These are phyloP conservation scores for Lasiodiplodia theobromae DNA, from an alignment of 2,329 filamentous ascomycete genomes.

Conservation along the genomic window DNA sequence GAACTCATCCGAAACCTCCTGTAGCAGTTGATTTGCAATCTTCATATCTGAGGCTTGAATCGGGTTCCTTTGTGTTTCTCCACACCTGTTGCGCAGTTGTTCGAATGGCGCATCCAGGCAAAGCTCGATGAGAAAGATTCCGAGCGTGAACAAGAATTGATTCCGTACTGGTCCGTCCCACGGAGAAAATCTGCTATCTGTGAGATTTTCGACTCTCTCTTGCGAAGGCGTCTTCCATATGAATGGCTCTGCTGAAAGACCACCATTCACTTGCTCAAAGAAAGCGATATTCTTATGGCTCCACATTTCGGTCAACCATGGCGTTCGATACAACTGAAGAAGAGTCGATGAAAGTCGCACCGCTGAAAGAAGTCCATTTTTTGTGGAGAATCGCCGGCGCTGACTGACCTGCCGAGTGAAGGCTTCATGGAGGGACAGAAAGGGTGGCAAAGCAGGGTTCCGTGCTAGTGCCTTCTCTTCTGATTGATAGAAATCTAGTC, in stretches of 20 bases:
- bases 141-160: neutral
- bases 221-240: neutral
- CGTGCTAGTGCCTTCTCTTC: neutral
- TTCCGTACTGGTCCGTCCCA: neutral
- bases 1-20: neutral
- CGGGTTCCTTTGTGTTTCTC: neutral
- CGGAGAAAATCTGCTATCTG: neutral
- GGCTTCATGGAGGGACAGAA: neutral
- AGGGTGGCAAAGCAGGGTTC: no score
- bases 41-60: neutral
- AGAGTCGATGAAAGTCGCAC: neutral
- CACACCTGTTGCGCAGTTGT: neutral
- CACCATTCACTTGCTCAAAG: neutral
- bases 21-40: neutral
- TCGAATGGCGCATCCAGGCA: neutral
- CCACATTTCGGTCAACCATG: neutral
- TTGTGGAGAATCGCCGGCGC: neutral
- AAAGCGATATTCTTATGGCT: neutral
- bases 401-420: neutral
- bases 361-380: neutral
- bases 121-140: neutral
- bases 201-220: neutral
- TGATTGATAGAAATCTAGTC: neutral
- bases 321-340: neutral
- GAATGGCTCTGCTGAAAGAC: neutral